These are phyloP conservation scores for Lichtheimia corymbifera DNA, from an alignment of 371 early-diverging fungal species.

Conservation along the genomic window DNA sequence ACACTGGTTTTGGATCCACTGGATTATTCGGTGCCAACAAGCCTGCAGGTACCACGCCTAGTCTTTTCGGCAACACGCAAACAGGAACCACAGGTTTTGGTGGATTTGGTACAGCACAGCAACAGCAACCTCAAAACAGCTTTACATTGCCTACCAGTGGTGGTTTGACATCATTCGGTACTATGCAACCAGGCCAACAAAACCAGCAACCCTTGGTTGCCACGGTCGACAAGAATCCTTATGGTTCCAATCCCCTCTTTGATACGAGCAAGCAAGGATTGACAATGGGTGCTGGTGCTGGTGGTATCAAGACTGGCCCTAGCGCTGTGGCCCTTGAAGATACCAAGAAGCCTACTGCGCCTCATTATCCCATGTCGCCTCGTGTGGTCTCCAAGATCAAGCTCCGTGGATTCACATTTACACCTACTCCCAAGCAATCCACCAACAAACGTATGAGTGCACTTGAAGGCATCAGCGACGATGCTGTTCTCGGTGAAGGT, in stretches of 20 bases:
- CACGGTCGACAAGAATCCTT: constrained; percentile 80
- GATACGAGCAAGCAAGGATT: constrained; percentile 38
- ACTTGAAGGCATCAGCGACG: constrained; percentile 62
- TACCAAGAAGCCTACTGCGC: constrained; percentile 48
- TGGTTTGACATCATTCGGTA: constrained; percentile 48
- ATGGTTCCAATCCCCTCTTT: constrained; percentile 83
- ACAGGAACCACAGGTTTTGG: constrained; percentile 24
- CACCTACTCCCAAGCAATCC: constrained; percentile 25
- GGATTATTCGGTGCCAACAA: constrained; percentile 42
- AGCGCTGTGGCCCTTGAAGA: constrained; percentile 49
- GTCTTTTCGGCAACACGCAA: constrained; percentile 28
- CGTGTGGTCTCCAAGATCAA: constrained; percentile 69
- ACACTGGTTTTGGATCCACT: constrained; percentile 33
- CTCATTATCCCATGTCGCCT: constrained; percentile 68
- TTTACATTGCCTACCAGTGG: constrained; percentile 45
- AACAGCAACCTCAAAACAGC: constrained; percentile 25
- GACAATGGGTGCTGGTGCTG: constrained; percentile 23
- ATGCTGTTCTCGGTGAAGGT: constrained; percentile 66
- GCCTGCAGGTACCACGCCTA: constrained; percentile 23
- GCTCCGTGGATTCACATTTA: constrained; percentile 62
- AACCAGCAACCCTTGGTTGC: constrained; percentile 63
- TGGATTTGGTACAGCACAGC: constrained; percentile 17
- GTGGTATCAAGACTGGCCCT: constrained; percentile 44
- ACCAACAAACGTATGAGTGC: constrained; percentile 27
- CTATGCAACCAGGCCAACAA: constrained; percentile 33